Evolutionary conservation across 768 basidiomycete species (phyloP), one percentile per base, ranked within the genome.

Genomic region (Leccinum uliginosum): DNA sequence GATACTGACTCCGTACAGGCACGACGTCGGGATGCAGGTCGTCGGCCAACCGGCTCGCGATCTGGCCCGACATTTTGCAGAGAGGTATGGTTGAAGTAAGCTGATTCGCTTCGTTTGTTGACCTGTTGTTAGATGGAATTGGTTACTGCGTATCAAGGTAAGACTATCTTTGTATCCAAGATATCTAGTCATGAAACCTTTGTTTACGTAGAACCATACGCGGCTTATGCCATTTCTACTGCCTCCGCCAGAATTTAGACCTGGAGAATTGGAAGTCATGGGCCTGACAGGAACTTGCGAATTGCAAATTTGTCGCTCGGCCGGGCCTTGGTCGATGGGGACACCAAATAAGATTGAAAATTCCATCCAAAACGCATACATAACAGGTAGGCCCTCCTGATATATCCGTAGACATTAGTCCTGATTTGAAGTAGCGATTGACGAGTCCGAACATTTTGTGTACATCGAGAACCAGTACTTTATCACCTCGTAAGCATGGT

Each of bases 21-120:
- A 99, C 69, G 97, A 99, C 69, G 92, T 98, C 38, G 92, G 86
- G 0, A 79, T 98, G 78, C 97, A 99, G 71, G 85, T 98, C 43
- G 89, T 98, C 26, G 97, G 97, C 3, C 94, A 96, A 68, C 97
- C 97, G 49, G 93, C 95, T 19, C 82, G 96, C 23, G 97, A 99
- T 72, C 73, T 98, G 11, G 90, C 89, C 57, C 84, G 97, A 48
- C 97, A 99, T 74, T 99, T 99, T 63, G 83, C 93, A 15, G 89
- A 98, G 71, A 82, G 95, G 89, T 91, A 59, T 62, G 75, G 60
- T 24, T 35, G 14, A 30, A 17, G 2, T 3, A 17, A 34, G 21
- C 40, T 11, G 4, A 9, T 17, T 17, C 12, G 10, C 49, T 51
- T 52, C 19, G 17, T 49, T 5, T 43, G 14, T 51, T 70, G 30